Base-by-base conservation (phyloP, 2,329 filamentous ascomycete species). In the Fusarium chuoi region DNA sequence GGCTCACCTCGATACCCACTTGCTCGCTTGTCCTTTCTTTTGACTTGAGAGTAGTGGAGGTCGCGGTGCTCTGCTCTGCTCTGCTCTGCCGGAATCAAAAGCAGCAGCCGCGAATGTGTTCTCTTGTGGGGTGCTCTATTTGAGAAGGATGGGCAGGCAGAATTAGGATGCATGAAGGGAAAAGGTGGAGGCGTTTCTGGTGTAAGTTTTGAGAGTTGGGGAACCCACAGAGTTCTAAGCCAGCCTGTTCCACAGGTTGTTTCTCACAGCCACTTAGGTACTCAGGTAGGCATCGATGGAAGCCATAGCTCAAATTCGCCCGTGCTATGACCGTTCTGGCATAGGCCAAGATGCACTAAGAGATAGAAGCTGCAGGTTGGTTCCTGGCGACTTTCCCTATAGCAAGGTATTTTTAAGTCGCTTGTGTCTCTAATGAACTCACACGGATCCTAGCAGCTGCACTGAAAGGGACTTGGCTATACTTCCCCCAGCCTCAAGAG, bases 1-100 rank as follows among this genome's bases (percentile, higher is more conserved):
- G 80, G 79, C 79, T 81, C 72, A 75, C 72, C 72, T 75, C 78
- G 65, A 74, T 77, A 77, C 74, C 70, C 70, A 75, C 73, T 76
- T 68, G 68, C 74, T 73, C 74, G 60, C 62, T 56, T 75, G 61
- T 67, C 60, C 48, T 65, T 70, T 69, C 65, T 70, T 44, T 65
- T 60, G 66, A 69, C 52, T 65, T 68, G 49, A 61, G 54, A 68
- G 66, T 28, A 54, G 63, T 61, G 57, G 52, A 67, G 54, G 52
- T 73, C 64, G 71, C 54, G 48, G 57, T 71, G 63, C 62, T 48
- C 26, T 48, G 45, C 44, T 46, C 44, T 33, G 30, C 68, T 73
- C 61, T 54, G 36, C 51, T 45, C 33, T 52, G 62, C 30, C 61
- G 49, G 30, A 72, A 42, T 62, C 45, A 51, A 57, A 62, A 54